Evolutionary conservation across 306 rosid species (phyloP).

Genomic region (Prunus armeniaca): DNA sequence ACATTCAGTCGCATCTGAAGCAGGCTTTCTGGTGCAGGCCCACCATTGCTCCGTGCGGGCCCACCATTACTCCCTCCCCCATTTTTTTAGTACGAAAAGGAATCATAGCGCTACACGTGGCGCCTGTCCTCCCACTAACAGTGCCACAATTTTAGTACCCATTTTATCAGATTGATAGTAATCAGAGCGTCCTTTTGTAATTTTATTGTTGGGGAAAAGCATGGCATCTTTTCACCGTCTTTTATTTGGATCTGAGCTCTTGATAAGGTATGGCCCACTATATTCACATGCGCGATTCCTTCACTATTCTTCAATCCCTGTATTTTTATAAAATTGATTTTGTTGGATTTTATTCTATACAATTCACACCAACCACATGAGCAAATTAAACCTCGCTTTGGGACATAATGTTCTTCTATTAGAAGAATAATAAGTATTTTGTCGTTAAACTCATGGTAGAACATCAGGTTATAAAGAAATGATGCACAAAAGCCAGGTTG

Average conservation of each 20-base stretch:
- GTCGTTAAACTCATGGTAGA: too few species aligned
- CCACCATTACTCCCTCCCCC: neutral
- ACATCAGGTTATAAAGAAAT: too few species aligned
- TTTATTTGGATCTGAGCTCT: neutral
- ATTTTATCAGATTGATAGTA: too few species aligned
- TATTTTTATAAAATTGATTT: too few species aligned
- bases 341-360: neutral
- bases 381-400: neutral
- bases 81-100: neutral
- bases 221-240: neutral
- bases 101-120: slow-evolving; percentile 3
- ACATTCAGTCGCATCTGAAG: neutral
- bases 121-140: neutral
- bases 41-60: neutral
- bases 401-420: neutral
- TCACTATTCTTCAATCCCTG: neutral
- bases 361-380: too few species aligned
- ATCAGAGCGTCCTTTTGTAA: neutral
- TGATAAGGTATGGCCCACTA: neutral
- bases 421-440: too few species aligned
- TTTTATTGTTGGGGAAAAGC: neutral
- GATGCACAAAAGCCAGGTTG: too few species aligned
- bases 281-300: neutral
- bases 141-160: neutral
- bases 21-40: neutral